Evolutionary conservation across 176 grass and related monocot species (phyloP), one percentile per base, ranked within the genome.

Genomic region (Musa itinerans): DNA sequence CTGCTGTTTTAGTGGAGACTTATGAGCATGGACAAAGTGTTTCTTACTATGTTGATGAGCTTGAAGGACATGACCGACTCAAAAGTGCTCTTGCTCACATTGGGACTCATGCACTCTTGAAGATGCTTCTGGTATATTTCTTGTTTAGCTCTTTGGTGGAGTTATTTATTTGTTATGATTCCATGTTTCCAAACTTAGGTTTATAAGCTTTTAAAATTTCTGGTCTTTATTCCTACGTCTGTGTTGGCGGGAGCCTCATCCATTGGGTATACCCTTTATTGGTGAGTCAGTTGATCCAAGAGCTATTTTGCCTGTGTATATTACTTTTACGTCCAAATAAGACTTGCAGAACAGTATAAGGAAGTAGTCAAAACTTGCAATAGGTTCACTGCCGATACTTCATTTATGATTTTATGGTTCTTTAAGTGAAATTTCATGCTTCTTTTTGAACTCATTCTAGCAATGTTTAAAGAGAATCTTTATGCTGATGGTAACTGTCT

Each of bases 11-110:
- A 69, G 92, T 96, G 0, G 92, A 96, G 74, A 96, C 92, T 52
- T 92, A 92, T 11, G 92, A 96, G 67, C 83, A 90, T 13, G 89
- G 92, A 9, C 87, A 92, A 57, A 92, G 92, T n/a, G 87, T 92
- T 71, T 73, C 92, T 54, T 87, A 82, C 80, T 96, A 90, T 86
- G 92, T 96, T 19, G 89, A 96, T 90, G 89, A 88, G 68, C 87
- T 88, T 26, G 78, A 92, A 10, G 92, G 92, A 48, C 87, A 96
- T 73, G 87, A 88, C 77, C 72, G 87, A 51, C 65, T 88, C 69
- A 96, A 96, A 87, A 96, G 92, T 78, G 85, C 87, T 48, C 89
- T 96, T 74, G 92, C 92, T 50, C 92, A 96, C 81, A 92, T 90
- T 62, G 92, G 92, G 26, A 96, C 92, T 72, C 92, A 96, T 13